phyloP scores from a whole-genome alignment of 78 protist species.

The Dictyostelium capitatum region DNA sequence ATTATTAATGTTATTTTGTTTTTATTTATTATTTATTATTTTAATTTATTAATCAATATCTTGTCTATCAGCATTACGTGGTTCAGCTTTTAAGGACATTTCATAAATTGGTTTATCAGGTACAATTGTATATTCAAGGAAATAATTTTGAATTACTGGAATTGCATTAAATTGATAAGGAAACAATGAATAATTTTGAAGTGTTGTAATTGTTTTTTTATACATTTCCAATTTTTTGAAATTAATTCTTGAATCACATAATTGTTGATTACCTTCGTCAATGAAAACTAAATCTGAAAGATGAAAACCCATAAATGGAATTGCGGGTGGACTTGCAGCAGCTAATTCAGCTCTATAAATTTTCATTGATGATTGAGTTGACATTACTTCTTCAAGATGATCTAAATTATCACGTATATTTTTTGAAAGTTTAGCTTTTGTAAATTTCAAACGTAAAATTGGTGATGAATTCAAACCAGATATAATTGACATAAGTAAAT shows the following conservation, averaged over 20 bases:
- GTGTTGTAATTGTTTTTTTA: neutral
- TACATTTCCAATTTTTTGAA: constrained; percentile 19
- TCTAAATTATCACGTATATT: neutral
- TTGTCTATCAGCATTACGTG: constrained; percentile 27
- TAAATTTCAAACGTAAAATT: constrained; percentile 13
- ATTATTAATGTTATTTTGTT: neutral
- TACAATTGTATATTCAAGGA: neutral
- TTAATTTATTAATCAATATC: neutral
- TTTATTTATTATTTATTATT: neutral
- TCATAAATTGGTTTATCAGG: constrained; percentile 26
- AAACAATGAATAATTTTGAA: constrained; percentile 8
- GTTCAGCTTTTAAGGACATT: constrained; percentile 8
- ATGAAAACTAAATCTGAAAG: constrained; percentile 31
- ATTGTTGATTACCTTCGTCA: constrained; percentile 32
- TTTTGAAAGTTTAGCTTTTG: constrained; percentile 28
- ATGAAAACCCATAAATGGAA: constrained; percentile 36
- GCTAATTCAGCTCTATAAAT: constrained; percentile 31
- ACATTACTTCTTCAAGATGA: constrained; percentile 1
- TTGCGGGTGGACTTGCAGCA: constrained; percentile 11
- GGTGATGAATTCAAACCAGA: constrained; percentile 32
- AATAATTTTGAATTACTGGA: constrained; percentile 21
- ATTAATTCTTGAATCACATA: constrained; percentile 14
- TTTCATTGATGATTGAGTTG: constrained; percentile 23
- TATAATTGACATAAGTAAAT: neutral
- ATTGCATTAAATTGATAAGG: constrained; percentile 34